These are phyloP conservation scores for Mycena pura DNA, from an alignment of 768 basidiomycete species.

Conservation along the genomic window DNA sequence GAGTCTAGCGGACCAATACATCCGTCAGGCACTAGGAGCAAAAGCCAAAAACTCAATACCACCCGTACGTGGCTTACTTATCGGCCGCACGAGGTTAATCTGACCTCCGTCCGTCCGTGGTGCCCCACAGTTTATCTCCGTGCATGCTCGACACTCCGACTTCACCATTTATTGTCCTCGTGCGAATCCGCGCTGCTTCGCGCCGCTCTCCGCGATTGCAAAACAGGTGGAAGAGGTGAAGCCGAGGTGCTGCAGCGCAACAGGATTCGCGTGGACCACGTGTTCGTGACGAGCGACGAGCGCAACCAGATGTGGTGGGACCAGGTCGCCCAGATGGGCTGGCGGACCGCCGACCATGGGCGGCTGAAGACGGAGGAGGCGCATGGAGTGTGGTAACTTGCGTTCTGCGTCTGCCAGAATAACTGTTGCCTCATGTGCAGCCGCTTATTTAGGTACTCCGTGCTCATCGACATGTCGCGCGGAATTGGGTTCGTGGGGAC, in stretches of 20 bases:
- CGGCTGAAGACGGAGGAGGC: slow-evolving; percentile 31
- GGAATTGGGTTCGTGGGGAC: too few relatives aligned
- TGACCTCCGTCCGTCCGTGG: neutral
- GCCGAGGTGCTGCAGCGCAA: slow-evolving; percentile 32
- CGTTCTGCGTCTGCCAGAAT: too few relatives aligned
- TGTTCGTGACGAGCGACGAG: slow-evolving; percentile 45
- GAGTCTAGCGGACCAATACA: slow-evolving; percentile 32
- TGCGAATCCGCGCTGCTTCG: slow-evolving; percentile 37
- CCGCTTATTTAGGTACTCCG: too few relatives aligned
- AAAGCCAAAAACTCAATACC: slow-evolving; percentile 33
- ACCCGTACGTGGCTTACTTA: slow-evolving; percentile 28
- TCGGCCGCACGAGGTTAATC: slow-evolving; percentile 1
- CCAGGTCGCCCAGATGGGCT: slow-evolving; percentile 33
- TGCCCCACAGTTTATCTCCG: slow-evolving; percentile 45
- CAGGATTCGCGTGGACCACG: slow-evolving; percentile 31
- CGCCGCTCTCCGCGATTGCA: slow-evolving; percentile 36
- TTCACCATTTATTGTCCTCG: slow-evolving; percentile 38
- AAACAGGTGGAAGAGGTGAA: slow-evolving; percentile 40
- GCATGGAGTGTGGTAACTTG: slow-evolving; percentile 41
- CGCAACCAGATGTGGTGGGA: slow-evolving; percentile 21
- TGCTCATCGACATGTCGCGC: too few relatives aligned
- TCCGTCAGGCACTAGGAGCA: slow-evolving; percentile 33
- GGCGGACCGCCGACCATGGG: slow-evolving; percentile 40
- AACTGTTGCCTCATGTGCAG: too few relatives aligned
- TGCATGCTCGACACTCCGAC: slow-evolving; percentile 46